phyloP scores from a whole-genome alignment of 352 stramenopile species.

The Pythium angustatum region DNA sequence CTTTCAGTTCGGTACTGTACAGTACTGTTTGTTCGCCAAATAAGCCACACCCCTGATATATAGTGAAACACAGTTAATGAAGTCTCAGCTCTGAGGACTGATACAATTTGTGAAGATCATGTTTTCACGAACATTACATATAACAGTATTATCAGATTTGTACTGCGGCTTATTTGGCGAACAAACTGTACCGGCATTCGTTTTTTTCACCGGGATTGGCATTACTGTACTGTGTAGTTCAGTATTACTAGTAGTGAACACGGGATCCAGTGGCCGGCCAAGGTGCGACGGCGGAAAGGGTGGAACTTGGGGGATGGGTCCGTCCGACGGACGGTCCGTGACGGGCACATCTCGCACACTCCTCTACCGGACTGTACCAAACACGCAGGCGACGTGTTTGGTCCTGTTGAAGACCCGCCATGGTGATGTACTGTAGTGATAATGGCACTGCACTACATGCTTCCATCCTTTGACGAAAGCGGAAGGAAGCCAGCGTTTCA shows the following conservation, averaged over 20 bases:
- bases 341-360: too few species aligned
- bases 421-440: neutral
- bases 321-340: neutral
- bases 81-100: neutral
- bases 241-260: too few species aligned
- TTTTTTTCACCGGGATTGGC: too few species aligned
- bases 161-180: too few species aligned
- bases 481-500: too few species aligned
- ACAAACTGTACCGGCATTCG: neutral
- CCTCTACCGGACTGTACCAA: neutral
- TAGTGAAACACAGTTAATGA: neutral
- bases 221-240: too few species aligned
- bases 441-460: too few species aligned
- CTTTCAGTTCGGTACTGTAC: neutral
- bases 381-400: neutral
- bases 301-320: neutral
- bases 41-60: too few species aligned
- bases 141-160: neutral
- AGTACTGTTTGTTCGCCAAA: neutral
- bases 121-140: neutral
- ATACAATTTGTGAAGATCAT: neutral
- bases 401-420: neutral
- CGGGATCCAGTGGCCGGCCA: too few species aligned
- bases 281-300: neutral
- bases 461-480: neutral